Evolutionary conservation across 1,284 basidiomycete species (phyloP).

Genomic region (Leccinum subrobustum): DNA sequence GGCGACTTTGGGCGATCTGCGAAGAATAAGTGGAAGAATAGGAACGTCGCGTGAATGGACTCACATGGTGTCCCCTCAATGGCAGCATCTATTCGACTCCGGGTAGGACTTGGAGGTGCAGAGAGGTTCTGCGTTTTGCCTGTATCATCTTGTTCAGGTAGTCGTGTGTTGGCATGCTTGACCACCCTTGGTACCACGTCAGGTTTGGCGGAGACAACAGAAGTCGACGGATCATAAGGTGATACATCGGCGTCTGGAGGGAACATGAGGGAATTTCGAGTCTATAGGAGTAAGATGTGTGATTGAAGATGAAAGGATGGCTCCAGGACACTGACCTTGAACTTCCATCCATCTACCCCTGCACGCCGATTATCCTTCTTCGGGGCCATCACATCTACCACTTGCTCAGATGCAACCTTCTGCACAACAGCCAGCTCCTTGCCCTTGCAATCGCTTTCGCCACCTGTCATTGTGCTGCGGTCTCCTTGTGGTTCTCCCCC

Average conservation of each 20-base stretch:
- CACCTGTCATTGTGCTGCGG: conserved; percentile 25
- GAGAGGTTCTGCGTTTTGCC: conserved; percentile 45
- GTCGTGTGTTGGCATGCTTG: conserved; percentile 75
- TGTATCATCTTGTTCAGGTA: conserved; percentile 63
- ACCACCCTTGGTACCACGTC: conserved; percentile 63
- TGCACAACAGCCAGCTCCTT: conserved; percentile 20
- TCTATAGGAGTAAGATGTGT: conserved; percentile 41
- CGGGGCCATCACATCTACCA: conserved; percentile 70
- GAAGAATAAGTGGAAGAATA: conserved; percentile 7
- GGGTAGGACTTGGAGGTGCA: conserved; percentile 80
- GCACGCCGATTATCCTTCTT: conserved; percentile 69
- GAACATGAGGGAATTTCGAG: conserved; percentile 92
- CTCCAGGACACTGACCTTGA: conserved; percentile 60
- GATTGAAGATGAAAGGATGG: conserved; percentile 1
- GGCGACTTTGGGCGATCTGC: conserved; percentile 62
- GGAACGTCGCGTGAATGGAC: conserved; percentile 22
- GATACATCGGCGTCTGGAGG: conserved; percentile 83
- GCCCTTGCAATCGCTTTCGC: conserved; percentile 31
- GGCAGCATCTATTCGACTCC: conserved; percentile 85
- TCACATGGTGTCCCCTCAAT: conserved; percentile 80
- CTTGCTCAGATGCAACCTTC: conserved; percentile 31
- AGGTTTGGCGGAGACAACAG: conserved; percentile 33
- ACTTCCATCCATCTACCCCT: conserved; percentile 81
- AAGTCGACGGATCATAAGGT: conserved; percentile 61
- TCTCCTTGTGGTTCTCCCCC: conserved; percentile 29